phyloP scores from a whole-genome alignment of 495 filamentous ascomycete genomes.

The Penicillium ucsense region DNA sequence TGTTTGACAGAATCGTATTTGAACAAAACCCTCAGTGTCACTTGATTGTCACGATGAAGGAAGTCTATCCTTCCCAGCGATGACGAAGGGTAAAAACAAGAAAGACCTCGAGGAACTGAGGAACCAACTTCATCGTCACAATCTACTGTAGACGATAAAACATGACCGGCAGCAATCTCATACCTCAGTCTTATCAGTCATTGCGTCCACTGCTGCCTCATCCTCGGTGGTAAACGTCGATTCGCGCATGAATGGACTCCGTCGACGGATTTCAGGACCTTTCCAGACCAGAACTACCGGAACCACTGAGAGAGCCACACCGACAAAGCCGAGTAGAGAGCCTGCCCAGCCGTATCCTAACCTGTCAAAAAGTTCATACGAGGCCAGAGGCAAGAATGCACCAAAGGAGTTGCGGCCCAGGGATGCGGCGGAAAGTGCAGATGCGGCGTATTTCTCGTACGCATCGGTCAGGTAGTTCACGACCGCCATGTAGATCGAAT shows the following conservation, averaged over 20 bases:
- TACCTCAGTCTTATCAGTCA: slow-evolving; percentile 5
- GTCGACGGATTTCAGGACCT: slow-evolving; percentile 23
- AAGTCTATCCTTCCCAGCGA: no score
- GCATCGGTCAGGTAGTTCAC: slow-evolving; percentile 40
- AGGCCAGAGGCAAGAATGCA: slow-evolving; percentile 30
- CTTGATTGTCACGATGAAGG: no score
- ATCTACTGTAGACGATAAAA: background rate
- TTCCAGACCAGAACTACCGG: slow-evolving; percentile 28
- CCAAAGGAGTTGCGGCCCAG: slow-evolving; percentile 27
- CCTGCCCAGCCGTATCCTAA: slow-evolving; percentile 38
- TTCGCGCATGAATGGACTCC: slow-evolving; percentile 32
- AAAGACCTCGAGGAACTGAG: no score
- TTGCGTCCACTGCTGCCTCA: slow-evolving; percentile 5
- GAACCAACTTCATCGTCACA: no score
- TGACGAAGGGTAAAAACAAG: no score
- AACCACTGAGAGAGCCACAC: slow-evolving; percentile 24
- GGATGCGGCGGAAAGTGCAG: slow-evolving; percentile 26
- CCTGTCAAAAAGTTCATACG: slow-evolving; percentile 24
- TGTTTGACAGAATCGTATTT: no score
- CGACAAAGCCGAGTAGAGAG: slow-evolving; percentile 32
- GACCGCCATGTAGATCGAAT: slow-evolving; percentile 39
- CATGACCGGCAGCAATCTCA: background rate
- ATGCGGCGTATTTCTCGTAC: slow-evolving; percentile 33
- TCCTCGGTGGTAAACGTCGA: slow-evolving; percentile 15
- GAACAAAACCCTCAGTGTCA: no score